Evolutionary conservation across 345 rosid species (phyloP).

Genomic region (Eucalyptus coolabah): DNA sequence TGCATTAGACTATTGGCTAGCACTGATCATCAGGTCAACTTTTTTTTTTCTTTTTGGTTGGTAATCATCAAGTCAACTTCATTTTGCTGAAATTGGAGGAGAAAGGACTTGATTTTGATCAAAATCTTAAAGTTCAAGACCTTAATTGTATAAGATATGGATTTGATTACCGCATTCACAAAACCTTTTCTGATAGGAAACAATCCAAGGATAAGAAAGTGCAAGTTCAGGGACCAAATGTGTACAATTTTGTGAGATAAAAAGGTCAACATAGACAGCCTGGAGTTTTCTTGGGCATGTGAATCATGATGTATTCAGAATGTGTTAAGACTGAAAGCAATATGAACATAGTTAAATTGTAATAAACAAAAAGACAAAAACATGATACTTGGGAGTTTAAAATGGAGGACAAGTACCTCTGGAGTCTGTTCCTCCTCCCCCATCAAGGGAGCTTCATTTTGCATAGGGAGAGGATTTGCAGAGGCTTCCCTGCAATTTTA

Average conservation of each 20-base stretch:
- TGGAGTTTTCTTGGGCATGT: background rate
- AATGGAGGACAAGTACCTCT: constrained; percentile 8
- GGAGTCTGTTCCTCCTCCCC: constrained; percentile 24
- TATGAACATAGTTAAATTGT: background rate
- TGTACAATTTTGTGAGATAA: background rate
- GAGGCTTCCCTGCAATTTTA: constrained; percentile 11
- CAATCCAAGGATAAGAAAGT: background rate
- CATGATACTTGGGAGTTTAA: background rate
- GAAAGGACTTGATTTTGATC: background rate
- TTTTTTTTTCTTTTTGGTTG: background rate
- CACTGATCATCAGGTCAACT: background rate
- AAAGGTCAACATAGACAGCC: background rate
- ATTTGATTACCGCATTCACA: background rate
- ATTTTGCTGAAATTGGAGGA: background rate
- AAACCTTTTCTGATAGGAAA: background rate
- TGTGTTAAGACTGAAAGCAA: background rate
- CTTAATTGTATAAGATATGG: background rate
- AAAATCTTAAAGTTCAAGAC: background rate
- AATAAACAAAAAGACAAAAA: background rate
- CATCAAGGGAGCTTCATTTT: constrained; percentile 26
- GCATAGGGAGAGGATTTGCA: constrained; percentile 5
- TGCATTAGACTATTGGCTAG: background rate
- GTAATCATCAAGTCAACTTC: background rate
- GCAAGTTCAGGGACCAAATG: background rate
- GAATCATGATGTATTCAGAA: background rate